Conservation (phyloP, 2,329 filamentous ascomycete species). For the Diaporthe capsici region DNA sequence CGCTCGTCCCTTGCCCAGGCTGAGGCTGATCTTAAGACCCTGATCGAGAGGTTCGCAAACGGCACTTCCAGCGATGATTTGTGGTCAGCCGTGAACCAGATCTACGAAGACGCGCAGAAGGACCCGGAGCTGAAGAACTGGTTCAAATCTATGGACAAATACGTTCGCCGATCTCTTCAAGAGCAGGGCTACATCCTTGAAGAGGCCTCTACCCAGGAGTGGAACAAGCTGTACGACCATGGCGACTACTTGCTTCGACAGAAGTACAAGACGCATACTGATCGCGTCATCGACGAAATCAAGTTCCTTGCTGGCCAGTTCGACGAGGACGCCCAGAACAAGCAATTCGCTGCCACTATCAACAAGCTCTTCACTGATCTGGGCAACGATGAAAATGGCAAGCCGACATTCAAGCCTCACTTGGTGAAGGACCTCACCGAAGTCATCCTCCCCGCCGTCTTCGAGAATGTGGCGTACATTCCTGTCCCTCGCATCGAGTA, state of each 20-base stretch:
- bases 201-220: slow-evolving; percentile 83
- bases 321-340: slow-evolving; percentile 89
- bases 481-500: slow-evolving; percentile 96
- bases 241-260: slow-evolving; percentile 90
- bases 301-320: slow-evolving; percentile 94
- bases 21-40: slow-evolving; percentile 84
- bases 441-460: slow-evolving; percentile 84
- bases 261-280: slow-evolving; percentile 88
- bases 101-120: slow-evolving; percentile 88
- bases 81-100: slow-evolving; percentile 84
- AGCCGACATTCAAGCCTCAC: slow-evolving; percentile 92
- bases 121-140: slow-evolving; percentile 90
- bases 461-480: slow-evolving; percentile 90
- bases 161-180: slow-evolving; percentile 85
- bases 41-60: slow-evolving; percentile 97
- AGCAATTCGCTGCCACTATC: slow-evolving; percentile 80
- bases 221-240: slow-evolving; percentile 87
- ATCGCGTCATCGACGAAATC: slow-evolving; percentile 88
- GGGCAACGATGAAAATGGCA: slow-evolving; percentile 88
- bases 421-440: slow-evolving; percentile 90
- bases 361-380: slow-evolving; percentile 89
- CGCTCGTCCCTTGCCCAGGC: slow-evolving; percentile 77
- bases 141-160: slow-evolving; percentile 85
- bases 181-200: slow-evolving; percentile 94
- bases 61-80: slow-evolving; percentile 90